Evolutionary conservation across 2,329 filamentous ascomycete genomes (phyloP).

Genomic region (Alternaria ethzedia): DNA sequence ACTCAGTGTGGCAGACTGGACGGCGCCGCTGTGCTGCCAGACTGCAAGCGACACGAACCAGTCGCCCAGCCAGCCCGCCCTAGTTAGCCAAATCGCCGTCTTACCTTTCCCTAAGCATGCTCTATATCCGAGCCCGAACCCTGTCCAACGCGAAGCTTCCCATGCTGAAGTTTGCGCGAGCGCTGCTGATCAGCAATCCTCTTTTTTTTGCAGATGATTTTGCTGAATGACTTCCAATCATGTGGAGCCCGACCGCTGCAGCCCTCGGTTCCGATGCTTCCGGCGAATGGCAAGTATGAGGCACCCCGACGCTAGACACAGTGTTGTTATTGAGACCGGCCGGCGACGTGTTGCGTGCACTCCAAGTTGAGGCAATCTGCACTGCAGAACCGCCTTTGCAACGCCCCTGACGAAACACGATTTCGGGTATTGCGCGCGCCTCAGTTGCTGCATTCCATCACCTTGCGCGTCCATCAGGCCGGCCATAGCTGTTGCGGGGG

Average conservation of each 20-base stretch:
- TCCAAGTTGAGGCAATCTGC: constrained; percentile 49
- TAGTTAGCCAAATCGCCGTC: constrained; percentile 31
- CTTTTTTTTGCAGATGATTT: constrained; percentile 38
- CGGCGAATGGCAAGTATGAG: constrained; percentile 33
- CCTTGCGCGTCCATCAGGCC: constrained; percentile 10
- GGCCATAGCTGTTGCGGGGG: not conserved
- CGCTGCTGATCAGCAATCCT: constrained; percentile 44
- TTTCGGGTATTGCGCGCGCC: constrained; percentile 31
- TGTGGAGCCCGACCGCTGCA: constrained; percentile 27
- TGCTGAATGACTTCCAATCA: constrained; percentile 42
- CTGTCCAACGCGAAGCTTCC: constrained; percentile 43
- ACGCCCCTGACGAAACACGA: constrained; percentile 47
- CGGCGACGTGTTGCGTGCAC: constrained; percentile 31
- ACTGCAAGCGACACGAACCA: constrained; percentile 41
- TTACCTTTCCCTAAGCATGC: constrained; percentile 44
- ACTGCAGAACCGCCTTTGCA: constrained; percentile 44
- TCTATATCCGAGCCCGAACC: constrained; percentile 45
- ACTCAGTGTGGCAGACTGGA: constrained; percentile 9
- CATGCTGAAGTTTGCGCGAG: constrained; percentile 42
- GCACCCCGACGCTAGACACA: constrained; percentile 25
- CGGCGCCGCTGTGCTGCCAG: constrained; percentile 31
- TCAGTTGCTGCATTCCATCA: constrained; percentile 17
- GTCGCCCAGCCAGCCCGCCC: constrained; percentile 21
- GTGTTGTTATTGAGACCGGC: constrained; percentile 23
- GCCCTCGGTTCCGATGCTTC: constrained; percentile 24